Conservation (phyloP, 1,284 basidiomycete genomes). For the Volvariella volvacea region DNA sequence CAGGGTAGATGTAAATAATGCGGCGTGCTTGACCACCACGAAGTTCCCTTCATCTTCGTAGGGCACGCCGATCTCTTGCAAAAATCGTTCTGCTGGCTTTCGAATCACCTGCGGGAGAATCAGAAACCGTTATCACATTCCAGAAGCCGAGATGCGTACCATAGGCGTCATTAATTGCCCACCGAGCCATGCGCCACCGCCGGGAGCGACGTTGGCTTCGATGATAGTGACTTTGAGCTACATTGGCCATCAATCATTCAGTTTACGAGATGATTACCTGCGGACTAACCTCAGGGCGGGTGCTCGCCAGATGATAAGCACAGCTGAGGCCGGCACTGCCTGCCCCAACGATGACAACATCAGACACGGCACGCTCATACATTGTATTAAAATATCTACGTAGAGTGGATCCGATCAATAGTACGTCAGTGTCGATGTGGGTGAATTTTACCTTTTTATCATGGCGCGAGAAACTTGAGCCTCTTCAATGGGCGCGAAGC, state of each 20-base stretch:
- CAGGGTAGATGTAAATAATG: conserved; percentile 77
- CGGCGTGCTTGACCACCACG: conserved; percentile 78
- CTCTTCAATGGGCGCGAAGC: conserved; percentile 71
- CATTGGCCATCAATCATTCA: background rate
- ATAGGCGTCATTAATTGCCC: conserved; percentile 84
- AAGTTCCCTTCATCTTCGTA: conserved; percentile 81
- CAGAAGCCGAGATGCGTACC: conserved; percentile 30
- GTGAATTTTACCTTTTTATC: conserved; percentile 57
- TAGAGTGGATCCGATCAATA: conserved; percentile 1
- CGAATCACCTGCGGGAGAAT: conserved; percentile 51
- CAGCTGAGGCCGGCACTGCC: conserved; percentile 78
- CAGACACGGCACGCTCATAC: conserved; percentile 71
- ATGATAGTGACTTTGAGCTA: conserved; percentile 72
- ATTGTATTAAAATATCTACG: conserved; percentile 65
- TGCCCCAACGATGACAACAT: conserved; percentile 77
- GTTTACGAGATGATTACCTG: background rate
- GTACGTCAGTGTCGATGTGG: background rate
- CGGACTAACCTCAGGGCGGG: conserved; percentile 50
- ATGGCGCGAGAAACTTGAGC: conserved; percentile 74
- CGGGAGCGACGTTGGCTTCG: conserved; percentile 80
- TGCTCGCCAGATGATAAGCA: conserved; percentile 67
- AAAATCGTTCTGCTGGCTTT: conserved; percentile 75
- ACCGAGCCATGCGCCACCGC: conserved; percentile 75
- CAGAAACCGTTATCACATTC: background rate
- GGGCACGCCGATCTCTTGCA: conserved; percentile 67